A percentile compares a stretch with the other conserved stretches of the same genome.
phyloP scores from a whole-genome alignment of 306 rosid genomes.

The peach (Prunus persica) region DNA sequence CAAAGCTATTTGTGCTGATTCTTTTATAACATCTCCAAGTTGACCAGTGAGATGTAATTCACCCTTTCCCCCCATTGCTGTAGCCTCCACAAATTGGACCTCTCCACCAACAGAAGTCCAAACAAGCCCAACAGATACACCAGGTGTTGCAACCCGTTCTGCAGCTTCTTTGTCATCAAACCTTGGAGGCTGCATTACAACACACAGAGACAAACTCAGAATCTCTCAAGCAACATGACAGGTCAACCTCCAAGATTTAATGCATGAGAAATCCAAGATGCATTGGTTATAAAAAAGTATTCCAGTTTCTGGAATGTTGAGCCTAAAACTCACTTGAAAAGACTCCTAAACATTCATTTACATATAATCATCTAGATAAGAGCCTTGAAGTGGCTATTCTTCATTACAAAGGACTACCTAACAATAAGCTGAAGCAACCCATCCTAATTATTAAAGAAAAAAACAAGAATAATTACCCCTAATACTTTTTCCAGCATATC shows the following conservation, averaged over 20 bases:
- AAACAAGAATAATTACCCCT: slow-evolving; percentile 62
- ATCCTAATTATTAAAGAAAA: background rate
- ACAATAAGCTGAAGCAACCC: background rate
- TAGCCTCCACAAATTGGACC: slow-evolving; percentile 97
- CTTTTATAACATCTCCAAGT: slow-evolving; percentile 97
- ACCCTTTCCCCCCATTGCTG: slow-evolving; percentile 88
- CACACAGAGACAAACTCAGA: background rate
- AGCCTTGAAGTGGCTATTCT: too few species aligned
- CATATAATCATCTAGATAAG: background rate
- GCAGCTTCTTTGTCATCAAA: slow-evolving; percentile 86
- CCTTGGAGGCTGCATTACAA: slow-evolving; percentile 80
- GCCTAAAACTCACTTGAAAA: background rate
- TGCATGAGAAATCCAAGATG: slow-evolving; percentile 7
- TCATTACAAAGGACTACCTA: too few species aligned
- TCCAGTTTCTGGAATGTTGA: background rate
- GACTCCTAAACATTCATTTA: background rate
- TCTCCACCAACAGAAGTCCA: slow-evolving; percentile 99
- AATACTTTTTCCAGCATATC: slow-evolving; percentile 91
- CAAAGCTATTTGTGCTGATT: slow-evolving; percentile 95
- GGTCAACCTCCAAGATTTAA: background rate
- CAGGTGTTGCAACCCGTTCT: slow-evolving; percentile 81
- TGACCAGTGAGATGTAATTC: slow-evolving; percentile 97
- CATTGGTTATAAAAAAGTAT: background rate
- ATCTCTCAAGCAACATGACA: background rate
- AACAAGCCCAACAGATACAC: slow-evolving; percentile 88